Percentiles rank a stretch among this genome's conserved stretches.
Evolutionary conservation across 257 asterid genomes (phyloP).

Genomic region (Leptodermis oblonga): DNA sequence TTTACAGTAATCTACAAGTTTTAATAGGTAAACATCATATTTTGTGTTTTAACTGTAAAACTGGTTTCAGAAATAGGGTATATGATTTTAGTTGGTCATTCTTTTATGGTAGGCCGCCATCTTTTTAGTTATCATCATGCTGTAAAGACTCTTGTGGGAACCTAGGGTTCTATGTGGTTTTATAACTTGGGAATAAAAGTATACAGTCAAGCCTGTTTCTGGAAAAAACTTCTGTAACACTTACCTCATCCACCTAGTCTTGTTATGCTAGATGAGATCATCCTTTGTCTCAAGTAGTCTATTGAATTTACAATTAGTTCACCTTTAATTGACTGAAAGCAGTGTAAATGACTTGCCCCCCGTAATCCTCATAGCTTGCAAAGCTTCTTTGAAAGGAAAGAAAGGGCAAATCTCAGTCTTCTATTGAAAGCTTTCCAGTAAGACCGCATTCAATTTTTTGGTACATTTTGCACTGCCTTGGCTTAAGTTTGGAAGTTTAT

Average conservation of each 20-base stretch:
- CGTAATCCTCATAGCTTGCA: neutral
- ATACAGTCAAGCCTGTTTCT: neutral
- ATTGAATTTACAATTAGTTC: neutral
- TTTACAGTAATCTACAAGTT: too few species aligned
- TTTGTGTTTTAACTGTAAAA: too few species aligned
- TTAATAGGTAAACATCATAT: neutral
- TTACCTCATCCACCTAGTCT: neutral
- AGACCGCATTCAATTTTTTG: neutral
- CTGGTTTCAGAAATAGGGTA: neutral
- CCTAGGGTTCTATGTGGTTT: too few species aligned
- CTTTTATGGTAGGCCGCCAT: too few species aligned
- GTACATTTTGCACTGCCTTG: neutral
- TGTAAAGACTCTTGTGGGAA: neutral
- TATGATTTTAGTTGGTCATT: too few species aligned
- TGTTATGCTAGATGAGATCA: neutral
- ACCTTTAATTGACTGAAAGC: neutral
- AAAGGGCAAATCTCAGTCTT: neutral
- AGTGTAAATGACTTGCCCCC: neutral
- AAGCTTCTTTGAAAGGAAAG: neutral
- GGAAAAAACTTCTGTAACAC: too few species aligned
- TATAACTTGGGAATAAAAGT: too few species aligned
- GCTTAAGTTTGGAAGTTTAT: neutral
- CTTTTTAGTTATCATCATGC: neutral
- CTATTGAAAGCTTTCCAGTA: neutral
- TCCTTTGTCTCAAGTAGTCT: neutral